Conservation (phyloP, 306 rosid genomes). For the Psophocarpus tetragonolobus region DNA sequence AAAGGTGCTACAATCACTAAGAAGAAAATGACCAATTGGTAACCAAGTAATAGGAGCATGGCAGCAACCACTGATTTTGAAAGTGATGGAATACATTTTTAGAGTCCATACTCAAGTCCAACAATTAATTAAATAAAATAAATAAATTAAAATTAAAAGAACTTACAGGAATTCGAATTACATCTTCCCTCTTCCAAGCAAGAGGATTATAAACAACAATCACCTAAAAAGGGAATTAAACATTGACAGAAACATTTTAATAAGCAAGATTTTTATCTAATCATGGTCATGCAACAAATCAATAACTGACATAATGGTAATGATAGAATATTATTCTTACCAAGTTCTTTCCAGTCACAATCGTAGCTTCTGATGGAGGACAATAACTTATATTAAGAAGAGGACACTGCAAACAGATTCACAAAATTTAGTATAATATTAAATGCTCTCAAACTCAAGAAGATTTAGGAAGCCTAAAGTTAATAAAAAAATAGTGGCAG, state of each 20-base stretch:
- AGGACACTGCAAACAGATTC: slow-evolving; percentile 71
- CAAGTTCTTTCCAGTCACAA: slow-evolving; percentile 61
- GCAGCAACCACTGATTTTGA: not conserved
- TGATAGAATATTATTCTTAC: slow-evolving; percentile 54
- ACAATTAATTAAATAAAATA: not conserved
- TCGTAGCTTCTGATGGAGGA: slow-evolving; percentile 71
- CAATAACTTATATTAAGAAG: slow-evolving; percentile 90
- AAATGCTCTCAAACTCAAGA: not conserved
- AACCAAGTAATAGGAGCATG: slow-evolving; percentile 15
- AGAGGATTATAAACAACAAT: slow-evolving; percentile 81
- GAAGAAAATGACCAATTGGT: slow-evolving; percentile 28
- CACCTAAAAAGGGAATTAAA: slow-evolving; percentile 49
- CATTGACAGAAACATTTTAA: slow-evolving; percentile 6
- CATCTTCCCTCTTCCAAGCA: slow-evolving; percentile 84
- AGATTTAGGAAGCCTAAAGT: slow-evolving; percentile 24
- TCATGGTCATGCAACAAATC: slow-evolving; percentile 3
- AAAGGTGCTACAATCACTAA: not conserved
- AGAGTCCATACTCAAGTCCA: not conserved
- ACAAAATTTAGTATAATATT: slow-evolving; percentile 30
- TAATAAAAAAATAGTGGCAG: not conserved
- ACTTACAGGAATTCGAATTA: slow-evolving; percentile 83
- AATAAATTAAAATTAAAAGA: slow-evolving; percentile 10
- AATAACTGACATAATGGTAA: too few species aligned
- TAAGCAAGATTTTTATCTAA: not conserved
- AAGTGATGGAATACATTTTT: not conserved